Base-by-base conservation (phyloP, 306 rosid species). In the Begonia loranthoides region DNA sequence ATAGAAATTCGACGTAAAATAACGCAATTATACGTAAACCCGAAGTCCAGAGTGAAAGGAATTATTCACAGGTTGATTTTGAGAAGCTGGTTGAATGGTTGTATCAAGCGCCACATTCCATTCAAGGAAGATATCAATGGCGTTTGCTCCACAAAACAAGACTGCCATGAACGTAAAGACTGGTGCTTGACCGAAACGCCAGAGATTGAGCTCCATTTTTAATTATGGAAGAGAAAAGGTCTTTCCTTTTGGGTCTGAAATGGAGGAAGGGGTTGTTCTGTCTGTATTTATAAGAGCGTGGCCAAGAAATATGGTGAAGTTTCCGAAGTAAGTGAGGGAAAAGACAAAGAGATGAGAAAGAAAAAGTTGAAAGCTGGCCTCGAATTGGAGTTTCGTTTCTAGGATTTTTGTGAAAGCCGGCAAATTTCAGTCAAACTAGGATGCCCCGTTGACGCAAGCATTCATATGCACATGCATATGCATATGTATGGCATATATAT, bases 21-120 rank as follows among this genome's bases (percentile, higher is more conserved):
- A n/a, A n/a, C n/a, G n/a, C n/a, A n/a, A n/a, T n/a, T n/a, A n/a
- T n/a, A n/a, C 2, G 22, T 2, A 2, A 22, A 22, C 28, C 28
- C 28, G 5, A 24, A 24, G 5, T 1, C 45, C 15, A 8, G n/a
- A 58, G 10, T 5, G 12, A 15, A 57, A 15, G 43, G 36, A 44
- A n/a, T 1, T 16, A 53, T 68, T 52, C 66, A 72, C 82, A 66
- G 75, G 79, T 57, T 72, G 87, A 55, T 72, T 49, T 41, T 34
- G 46, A 17, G 65, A 57, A 39, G 66, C 73, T n/a, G 77, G 82
- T 24, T 52, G 51, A 52, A 70, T 36, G 1, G 65, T 65, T 17
- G 17, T 24, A 17, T 76, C 74, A 24, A 65, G 46, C 36, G 73
- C 24, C 43, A 73, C 72, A 57, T 65, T 56, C 80, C 83, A 70